Conservation (phyloP, 1,284 basidiomycete species). For the Rhodotorula glutinis region DNA sequence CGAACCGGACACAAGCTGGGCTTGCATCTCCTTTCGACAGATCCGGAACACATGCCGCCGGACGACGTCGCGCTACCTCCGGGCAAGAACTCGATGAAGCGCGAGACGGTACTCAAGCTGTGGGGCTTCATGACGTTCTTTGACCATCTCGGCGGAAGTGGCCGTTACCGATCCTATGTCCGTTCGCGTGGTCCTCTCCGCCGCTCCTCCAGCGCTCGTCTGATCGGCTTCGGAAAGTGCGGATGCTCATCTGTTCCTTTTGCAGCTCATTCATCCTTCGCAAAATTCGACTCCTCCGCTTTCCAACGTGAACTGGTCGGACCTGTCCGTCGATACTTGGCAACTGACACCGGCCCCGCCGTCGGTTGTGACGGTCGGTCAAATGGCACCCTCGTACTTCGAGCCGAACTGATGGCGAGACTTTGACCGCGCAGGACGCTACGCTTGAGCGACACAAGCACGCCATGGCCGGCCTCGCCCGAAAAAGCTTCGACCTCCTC, state of each 20-base stretch:
- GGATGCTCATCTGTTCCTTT: neutral
- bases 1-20: conserved; percentile 23
- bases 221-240: too few relatives aligned
- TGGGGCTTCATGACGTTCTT: conserved; percentile 25
- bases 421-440: conserved; percentile 13
- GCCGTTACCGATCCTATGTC: neutral
- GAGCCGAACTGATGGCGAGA: too few relatives aligned
- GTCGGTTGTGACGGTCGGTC: neutral
- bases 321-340: conserved; percentile 29
- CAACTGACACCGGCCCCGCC: conserved; percentile 15
- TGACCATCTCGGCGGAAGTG: conserved; percentile 5
- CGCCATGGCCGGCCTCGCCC: conserved; percentile 16
- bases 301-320: conserved; percentile 29
- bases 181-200: too few relatives aligned
- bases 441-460: conserved; percentile 33
- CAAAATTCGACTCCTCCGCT: conserved; percentile 28
- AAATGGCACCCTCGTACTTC: too few relatives aligned
- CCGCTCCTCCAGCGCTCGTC: too few relatives aligned
- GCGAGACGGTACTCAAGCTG: conserved; percentile 25
- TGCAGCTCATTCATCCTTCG: conserved; percentile 27
- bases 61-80: conserved; percentile 28
- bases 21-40: conserved; percentile 24
- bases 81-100: conserved; percentile 34
- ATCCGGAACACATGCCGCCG: conserved; percentile 32
- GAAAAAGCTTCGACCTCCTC: conserved; percentile 26